These are phyloP conservation scores for Acidiella bohemica DNA, from an alignment of 495 filamentous ascomycete genomes.

Conservation along the genomic window DNA sequence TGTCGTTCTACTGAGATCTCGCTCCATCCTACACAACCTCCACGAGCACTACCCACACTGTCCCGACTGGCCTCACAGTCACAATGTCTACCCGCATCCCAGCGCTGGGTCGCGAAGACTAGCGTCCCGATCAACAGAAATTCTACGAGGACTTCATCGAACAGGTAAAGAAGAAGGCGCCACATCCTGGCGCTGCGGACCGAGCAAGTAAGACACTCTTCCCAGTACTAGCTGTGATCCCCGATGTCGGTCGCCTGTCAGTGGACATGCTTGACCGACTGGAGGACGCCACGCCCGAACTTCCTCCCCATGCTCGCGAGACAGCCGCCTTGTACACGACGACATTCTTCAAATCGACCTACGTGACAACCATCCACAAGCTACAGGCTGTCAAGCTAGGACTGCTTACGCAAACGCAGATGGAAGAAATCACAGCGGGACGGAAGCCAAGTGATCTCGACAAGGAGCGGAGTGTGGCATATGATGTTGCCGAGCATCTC, in stretches of 20 bases:
- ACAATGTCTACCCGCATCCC: constrained; percentile 1
- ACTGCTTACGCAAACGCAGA: not conserved
- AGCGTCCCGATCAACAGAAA: constrained; percentile 1
- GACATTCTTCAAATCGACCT: not conserved
- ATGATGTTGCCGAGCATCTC: constrained; percentile 7
- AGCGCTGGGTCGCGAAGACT: not conserved
- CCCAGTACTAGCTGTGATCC: not conserved
- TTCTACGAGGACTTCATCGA: constrained; percentile 5
- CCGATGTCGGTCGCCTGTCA: not conserved
- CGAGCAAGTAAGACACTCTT: constrained; percentile 3
- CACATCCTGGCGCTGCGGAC: constrained; percentile 4
- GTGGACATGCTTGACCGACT: constrained; percentile 3
- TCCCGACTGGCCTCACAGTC: too few relatives aligned
- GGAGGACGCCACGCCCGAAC: not conserved
- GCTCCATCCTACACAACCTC: too few relatives aligned
- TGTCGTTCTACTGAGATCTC: too few relatives aligned
- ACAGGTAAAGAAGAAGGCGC: not conserved
- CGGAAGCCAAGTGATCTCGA: constrained; percentile 11
- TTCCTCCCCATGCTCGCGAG: not conserved
- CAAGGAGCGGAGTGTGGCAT: constrained; percentile 7
- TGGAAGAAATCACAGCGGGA: constrained; percentile 1
- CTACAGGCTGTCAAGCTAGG: not conserved
- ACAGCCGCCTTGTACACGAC: not conserved
- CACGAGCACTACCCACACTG: too few relatives aligned
- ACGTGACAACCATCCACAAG: constrained; percentile 1